Base-by-base conservation (phyloP, 352 stramenopile species). In the Phytopythium delawarense region DNA sequence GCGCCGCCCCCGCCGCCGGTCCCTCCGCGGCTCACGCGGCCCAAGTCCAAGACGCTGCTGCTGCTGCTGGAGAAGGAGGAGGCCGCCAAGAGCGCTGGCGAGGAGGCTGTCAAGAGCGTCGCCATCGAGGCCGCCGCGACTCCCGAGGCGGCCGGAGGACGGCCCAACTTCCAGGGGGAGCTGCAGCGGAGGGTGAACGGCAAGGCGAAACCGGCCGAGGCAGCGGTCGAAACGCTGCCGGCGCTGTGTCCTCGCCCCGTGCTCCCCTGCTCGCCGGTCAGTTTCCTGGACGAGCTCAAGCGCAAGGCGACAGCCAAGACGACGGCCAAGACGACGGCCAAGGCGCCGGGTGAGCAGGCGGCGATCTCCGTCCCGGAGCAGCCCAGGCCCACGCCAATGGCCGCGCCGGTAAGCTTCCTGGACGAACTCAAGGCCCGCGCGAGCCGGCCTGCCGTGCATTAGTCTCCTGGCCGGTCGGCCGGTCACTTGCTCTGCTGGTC, bases 261-360 rank as follows among this genome's bases (percentile, higher is more conserved):
- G 4, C 20, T 28, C 18, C 23, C 39, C 20, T 18, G 21, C 32
- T n/a, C 48, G 11, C 21, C 63, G 0, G 48, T 64, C n/a, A 82
- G 59, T 48, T 85, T 85, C 57, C 52, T 88, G 57, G 78, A 84
- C 7, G 78, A 87, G 37, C 70, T 85, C 44, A 87, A 84, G 62
- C 64, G 21, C 20, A 65, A 64, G 8, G 63, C 67, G 0, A n/a
- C 52, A 63, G 39, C 55, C 23, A 46, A 46, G 8, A 60, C 67
- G 0, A 23, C 52, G 65, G 34, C 55, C 39, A 46, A 46, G 8
- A 60, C 67, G 0, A 23, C 52, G 65, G 34, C 55, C 39, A 46
- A 46, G 16, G 9, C 12, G 9, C 21, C 35, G 11, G 25, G 53
- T 5, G 53, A 46, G 13, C 15, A 45, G 11, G 18, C 40, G 16